Base-by-base conservation (phyloP, 2,329 filamentous ascomycete genomes). In the Aspergillus ochraceoroseus region DNA sequence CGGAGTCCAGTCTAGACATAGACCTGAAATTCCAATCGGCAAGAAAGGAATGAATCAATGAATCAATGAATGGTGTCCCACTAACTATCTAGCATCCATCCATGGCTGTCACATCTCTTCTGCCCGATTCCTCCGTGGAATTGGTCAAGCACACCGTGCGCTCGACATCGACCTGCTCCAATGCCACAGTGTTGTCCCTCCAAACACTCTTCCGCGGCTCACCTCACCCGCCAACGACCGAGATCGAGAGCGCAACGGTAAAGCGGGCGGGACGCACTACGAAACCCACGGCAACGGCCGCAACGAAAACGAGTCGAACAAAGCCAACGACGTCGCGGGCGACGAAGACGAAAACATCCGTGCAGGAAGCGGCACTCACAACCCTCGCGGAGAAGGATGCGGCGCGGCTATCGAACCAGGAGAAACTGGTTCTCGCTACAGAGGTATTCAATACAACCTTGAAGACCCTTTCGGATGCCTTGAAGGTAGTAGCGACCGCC, bases 61-160 rank as follows among this genome's bases (percentile, higher is more conserved):
- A n/a, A n/a, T n/a, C n/a, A n/a, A n/a, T n/a, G n/a, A n/a, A n/a
- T n/a, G n/a, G n/a, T n/a, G n/a, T n/a, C n/a, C n/a, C n/a, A n/a
- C n/a, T n/a, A n/a, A n/a, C n/a, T 30, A 31, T 15, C 26, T 17
- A 30, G 8, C 26, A 33, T 29, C 33, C 32, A 61, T 65, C 33
- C 32, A 61, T 65, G 62, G 57, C 62, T 44, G 59, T 65, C 31
- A 57, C 58, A 46, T 47, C 57, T 34, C 43, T 64, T 31, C 52
- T 57, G 25, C 38, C 54, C 44, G 57, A 56, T 45, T 56, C 59
- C 42, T 44, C 60, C 12, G 49, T 58, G 28, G 62, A 66, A 38
- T 68, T 73, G 45, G 71, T 78, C 55, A 79, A 77, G 55, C 64
- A 66, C 45, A 75, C 75, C 28, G 63, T 79, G 48, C 65, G 72